Percentiles rank a stretch among this genome's conserved stretches.
Conservation (phyloP, 306 rosid species). For the Crataegus laevigata region DNA sequence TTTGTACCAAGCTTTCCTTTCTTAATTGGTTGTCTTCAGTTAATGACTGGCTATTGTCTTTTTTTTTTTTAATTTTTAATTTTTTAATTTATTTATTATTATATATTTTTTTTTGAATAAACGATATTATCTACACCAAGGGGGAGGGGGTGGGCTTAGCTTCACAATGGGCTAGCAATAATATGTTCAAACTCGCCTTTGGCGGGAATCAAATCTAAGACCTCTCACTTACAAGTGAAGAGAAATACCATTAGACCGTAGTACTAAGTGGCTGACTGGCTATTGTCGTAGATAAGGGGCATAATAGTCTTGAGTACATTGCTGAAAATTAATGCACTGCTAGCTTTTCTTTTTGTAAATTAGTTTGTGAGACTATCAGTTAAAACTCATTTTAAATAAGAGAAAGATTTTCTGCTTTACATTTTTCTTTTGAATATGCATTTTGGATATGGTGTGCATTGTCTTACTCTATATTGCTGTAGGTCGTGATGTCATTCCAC, state of each 20-base stretch:
- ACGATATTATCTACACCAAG: too few species aligned
- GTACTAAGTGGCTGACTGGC: not conserved
- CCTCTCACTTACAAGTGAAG: too few species aligned
- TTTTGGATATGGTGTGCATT: not conserved
- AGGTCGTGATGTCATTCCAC: slow-evolving; percentile 82
- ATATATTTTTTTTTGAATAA: too few species aligned
- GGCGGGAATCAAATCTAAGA: too few species aligned
- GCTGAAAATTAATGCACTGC: not conserved
- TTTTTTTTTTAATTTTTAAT: too few species aligned
- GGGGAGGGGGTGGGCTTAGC: too few species aligned
- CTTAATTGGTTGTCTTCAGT: not conserved
- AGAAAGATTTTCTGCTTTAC: not conserved
- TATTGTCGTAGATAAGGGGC: not conserved
- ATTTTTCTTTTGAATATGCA: not conserved
- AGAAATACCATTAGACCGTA: too few species aligned
- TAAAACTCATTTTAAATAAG: not conserved
- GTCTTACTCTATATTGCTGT: not conserved
- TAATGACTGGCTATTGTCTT: too few species aligned
- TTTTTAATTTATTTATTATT: too few species aligned
- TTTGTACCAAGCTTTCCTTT: not conserved
- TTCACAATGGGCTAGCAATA: too few species aligned
- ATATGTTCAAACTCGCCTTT: too few species aligned
- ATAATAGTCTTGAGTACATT: not conserved
- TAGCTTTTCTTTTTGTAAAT: not conserved
- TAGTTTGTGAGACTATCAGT: not conserved